Percentiles rank a stretch among this genome's conserved stretches.
Conservation (phyloP, 2,329 filamentous ascomycete genomes). For the Purpureocillium lavendulum region DNA sequence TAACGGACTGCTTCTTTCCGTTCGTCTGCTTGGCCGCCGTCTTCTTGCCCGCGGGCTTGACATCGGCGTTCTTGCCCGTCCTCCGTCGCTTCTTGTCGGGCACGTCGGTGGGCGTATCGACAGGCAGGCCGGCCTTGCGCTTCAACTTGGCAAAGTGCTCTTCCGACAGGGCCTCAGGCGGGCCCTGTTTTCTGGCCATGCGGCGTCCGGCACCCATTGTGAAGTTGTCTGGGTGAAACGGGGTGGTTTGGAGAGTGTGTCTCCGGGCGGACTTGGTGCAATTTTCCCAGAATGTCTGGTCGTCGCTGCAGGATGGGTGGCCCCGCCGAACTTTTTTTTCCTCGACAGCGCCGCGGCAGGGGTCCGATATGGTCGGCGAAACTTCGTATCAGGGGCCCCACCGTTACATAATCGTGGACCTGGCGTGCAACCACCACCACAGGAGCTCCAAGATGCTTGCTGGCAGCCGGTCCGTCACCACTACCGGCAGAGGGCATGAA, state of each 20-base stretch:
- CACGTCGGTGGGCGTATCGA: slow-evolving; percentile 47
- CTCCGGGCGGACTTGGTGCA: slow-evolving; percentile 2
- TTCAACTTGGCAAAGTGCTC: slow-evolving; percentile 70
- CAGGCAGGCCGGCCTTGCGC: slow-evolving; percentile 70
- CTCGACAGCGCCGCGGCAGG: slow-evolving; percentile 12
- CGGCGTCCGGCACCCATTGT: slow-evolving; percentile 84
- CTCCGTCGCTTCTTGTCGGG: slow-evolving; percentile 11
- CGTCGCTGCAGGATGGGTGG: slow-evolving; percentile 6
- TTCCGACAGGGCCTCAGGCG: slow-evolving; percentile 75
- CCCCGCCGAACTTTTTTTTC: slow-evolving; percentile 33
- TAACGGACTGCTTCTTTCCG: slow-evolving; percentile 25
- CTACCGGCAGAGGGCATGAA: no score
- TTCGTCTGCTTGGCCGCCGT: slow-evolving; percentile 17
- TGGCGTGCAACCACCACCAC: neutral
- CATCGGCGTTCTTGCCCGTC: slow-evolving; percentile 12
- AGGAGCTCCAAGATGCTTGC: no score
- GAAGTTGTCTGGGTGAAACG: slow-evolving; percentile 6
- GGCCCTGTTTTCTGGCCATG: slow-evolving; percentile 84
- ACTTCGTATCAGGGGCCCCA: slow-evolving; percentile 18
- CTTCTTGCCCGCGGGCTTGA: slow-evolving; percentile 13
- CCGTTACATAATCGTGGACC: slow-evolving; percentile 1
- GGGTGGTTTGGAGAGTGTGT: slow-evolving; percentile 7
- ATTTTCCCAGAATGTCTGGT: neutral
- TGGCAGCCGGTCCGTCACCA: no score
- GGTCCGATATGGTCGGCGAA: slow-evolving; percentile 23